phyloP scores from a whole-genome alignment of 371 early-diverging fungal species.

The Basidiobolus meristosporus region DNA sequence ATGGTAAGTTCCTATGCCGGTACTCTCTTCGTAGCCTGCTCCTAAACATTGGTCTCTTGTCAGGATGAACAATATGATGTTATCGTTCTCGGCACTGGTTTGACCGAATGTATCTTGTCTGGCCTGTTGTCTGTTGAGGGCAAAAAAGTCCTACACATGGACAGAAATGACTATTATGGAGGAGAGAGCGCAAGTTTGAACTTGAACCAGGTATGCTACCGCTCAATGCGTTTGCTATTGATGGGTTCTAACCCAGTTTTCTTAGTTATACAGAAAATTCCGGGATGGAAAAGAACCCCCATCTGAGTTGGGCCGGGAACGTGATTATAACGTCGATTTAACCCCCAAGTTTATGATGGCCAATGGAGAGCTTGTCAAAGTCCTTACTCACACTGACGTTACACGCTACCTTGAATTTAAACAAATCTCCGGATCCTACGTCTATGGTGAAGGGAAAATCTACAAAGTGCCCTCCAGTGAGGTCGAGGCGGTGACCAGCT shows the following conservation, averaged over 20 bases:
- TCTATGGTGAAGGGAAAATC: constrained; percentile 77
- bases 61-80: constrained; percentile 90
- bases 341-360: constrained; percentile 99
- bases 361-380: constrained; percentile 77
- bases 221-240: not conserved
- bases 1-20: no score
- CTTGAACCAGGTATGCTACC: constrained; percentile 60
- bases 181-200: constrained; percentile 88
- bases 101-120: constrained; percentile 98
- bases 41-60: not conserved
- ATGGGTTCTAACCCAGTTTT: no score
- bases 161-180: constrained; percentile 97
- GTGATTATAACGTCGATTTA: constrained; percentile 95
- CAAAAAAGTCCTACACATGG: constrained; percentile 97
- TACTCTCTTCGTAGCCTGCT: no score
- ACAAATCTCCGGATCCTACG: constrained; percentile 89
- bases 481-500: constrained; percentile 69
- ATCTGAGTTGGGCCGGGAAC: constrained; percentile 57
- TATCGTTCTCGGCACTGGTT: constrained; percentile 96
- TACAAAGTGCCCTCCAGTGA: constrained; percentile 93
- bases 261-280: constrained; percentile 76
- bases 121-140: constrained; percentile 96
- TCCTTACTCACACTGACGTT: constrained; percentile 87
- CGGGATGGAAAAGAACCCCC: constrained; percentile 45
- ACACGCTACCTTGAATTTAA: constrained; percentile 96